Conservation (phyloP, 768 basidiomycete genomes). For the Russula brevipes region DNA sequence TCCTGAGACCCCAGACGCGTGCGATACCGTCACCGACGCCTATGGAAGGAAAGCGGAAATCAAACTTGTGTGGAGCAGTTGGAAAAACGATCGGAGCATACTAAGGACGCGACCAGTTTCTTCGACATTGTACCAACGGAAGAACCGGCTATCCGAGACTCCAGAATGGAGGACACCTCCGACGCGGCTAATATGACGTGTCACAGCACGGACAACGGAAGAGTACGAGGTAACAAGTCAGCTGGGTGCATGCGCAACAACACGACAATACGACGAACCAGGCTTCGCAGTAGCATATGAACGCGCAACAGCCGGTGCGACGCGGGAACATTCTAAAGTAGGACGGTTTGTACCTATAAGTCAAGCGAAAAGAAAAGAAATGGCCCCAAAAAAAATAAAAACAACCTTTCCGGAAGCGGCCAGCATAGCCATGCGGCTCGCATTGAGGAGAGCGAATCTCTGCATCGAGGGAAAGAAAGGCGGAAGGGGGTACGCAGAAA, state of each 20-base stretch:
- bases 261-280: conserved; percentile 49
- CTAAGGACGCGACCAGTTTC: conserved; percentile 99
- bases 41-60: conserved; percentile 32
- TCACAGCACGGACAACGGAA: conserved; percentile 34
- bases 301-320: conserved; percentile 57
- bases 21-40: conserved; percentile 99
- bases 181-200: conserved; percentile 72
- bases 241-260: conserved; percentile 11
- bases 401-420: conserved; percentile 61
- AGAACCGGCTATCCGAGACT: conserved; percentile 94
- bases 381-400: conserved; percentile 16
- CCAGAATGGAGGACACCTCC: conserved; percentile 98
- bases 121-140: conserved; percentile 91
- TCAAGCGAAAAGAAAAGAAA: conserved; percentile 25
- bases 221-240: conserved; percentile 22
- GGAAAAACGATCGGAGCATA: conserved; percentile 39
- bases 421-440: conserved; percentile 71
- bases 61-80: conserved; percentile 24
- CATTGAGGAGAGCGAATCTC: conserved; percentile 80
- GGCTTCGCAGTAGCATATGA: conserved; percentile 98
- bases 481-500: conserved; percentile 36
- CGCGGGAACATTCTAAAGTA: conserved; percentile 36
- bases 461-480: conserved; percentile 53
- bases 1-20: conserved; percentile 98
- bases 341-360: conserved; percentile 11